Conservation (phyloP, 148 eudicot species). For the Amaranthus cruentus region DNA sequence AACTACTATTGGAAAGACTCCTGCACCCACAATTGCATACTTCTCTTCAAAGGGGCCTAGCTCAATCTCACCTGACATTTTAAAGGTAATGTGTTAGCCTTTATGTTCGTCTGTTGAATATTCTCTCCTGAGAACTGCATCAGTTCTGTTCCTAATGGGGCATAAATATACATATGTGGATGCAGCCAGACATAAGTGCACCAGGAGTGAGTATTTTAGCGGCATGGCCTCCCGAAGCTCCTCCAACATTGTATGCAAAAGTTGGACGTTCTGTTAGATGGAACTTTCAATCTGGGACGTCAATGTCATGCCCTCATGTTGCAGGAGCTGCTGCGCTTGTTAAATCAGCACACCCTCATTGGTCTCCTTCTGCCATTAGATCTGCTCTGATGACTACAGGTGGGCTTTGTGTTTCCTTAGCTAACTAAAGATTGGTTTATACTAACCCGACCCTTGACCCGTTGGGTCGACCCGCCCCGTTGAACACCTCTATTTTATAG, state of each 20-base stretch:
- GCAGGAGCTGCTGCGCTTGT: slow-evolving; percentile 57
- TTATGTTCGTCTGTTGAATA: too few relatives aligned
- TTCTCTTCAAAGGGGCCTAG: slow-evolving; percentile 46
- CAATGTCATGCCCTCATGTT: slow-evolving; percentile 71
- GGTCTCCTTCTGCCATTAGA: slow-evolving; percentile 67
- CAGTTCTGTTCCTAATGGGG: neutral
- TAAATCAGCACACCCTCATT: slow-evolving; percentile 51
- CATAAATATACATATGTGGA: too few relatives aligned
- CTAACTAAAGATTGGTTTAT: too few relatives aligned
- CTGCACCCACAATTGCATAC: slow-evolving; percentile 30
- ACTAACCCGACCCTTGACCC: too few relatives aligned
- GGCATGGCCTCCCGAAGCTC: slow-evolving; percentile 36
- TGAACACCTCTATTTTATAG: too few relatives aligned
- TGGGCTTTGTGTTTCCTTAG: neutral
- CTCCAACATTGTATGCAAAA: neutral
- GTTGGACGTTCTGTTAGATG: slow-evolving; percentile 35
- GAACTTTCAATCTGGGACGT: slow-evolving; percentile 50
- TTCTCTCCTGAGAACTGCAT: neutral
- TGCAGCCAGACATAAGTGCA: slow-evolving; percentile 71
- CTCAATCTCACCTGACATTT: slow-evolving; percentile 22
- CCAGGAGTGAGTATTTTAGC: slow-evolving; percentile 70
- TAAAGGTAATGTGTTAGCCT: slow-evolving; percentile 17
- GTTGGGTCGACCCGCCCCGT: too few relatives aligned
- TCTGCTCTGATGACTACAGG: slow-evolving; percentile 78
- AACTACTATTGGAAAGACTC: slow-evolving; percentile 7